These are phyloP conservation scores for Boletus sensibilis DNA, from an alignment of 768 basidiomycete genomes.

Conservation along the genomic window DNA sequence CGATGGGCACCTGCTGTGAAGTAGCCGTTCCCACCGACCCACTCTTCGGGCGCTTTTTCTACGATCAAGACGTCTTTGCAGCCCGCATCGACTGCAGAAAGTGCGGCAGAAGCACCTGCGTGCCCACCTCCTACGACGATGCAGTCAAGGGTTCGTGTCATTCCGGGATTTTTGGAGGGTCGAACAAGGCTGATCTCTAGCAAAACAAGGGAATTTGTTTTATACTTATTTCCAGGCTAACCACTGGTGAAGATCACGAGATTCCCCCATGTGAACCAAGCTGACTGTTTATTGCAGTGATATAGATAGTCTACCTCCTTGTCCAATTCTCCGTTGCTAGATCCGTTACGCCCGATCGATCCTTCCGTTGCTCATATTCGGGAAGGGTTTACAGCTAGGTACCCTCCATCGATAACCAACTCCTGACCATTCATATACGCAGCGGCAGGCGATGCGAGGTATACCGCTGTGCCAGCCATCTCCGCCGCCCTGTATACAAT, in stretches of 20 bases:
- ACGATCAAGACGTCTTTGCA: slow-evolving; percentile 60
- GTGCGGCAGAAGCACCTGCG: slow-evolving; percentile 64
- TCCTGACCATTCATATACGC: slow-evolving; percentile 79
- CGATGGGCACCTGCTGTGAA: slow-evolving; percentile 72
- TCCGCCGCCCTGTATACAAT: slow-evolving; percentile 53
- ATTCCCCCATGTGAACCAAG: neutral
- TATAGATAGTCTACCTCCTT: neutral
- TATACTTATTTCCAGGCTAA: neutral
- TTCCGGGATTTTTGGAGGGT: neutral
- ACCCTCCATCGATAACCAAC: slow-evolving; percentile 75
- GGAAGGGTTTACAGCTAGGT: slow-evolving; percentile 68
- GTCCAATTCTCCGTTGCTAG: neutral
- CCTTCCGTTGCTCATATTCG: slow-evolving; percentile 28
- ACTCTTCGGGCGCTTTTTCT: slow-evolving; percentile 62
- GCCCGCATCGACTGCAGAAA: slow-evolving; percentile 58
- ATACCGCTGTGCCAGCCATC: slow-evolving; percentile 75
- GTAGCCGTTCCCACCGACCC: slow-evolving; percentile 71
- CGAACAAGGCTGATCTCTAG: neutral
- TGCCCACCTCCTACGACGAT: slow-evolving; percentile 66
- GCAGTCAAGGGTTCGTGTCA: slow-evolving; percentile 44
- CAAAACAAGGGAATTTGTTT: neutral
- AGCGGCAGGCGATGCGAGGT: slow-evolving; percentile 71
- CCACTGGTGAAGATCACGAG: neutral
- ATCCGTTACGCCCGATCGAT: neutral
- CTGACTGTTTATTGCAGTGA: neutral